Base-by-base conservation (phyloP, 2,329 filamentous ascomycete genomes). In the Ceratocystiopsis brevicomis region DNA sequence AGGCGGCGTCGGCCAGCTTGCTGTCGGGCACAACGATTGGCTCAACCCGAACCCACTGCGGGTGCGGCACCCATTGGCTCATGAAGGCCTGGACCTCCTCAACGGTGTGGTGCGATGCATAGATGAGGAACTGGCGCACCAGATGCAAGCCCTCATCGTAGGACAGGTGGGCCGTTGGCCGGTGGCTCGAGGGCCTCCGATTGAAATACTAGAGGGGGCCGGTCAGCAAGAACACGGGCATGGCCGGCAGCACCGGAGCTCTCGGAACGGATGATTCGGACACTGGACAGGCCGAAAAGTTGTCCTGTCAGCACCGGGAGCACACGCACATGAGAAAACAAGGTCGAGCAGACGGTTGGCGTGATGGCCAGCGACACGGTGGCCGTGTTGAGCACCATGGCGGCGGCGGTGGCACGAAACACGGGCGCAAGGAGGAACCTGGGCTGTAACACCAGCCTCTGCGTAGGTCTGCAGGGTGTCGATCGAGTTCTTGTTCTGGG, bases 31-130 rank as follows among this genome's bases (percentile, higher is more conserved):
- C 77, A 11, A 63, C 63, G 35, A 80, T 67, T 41, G 77, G 69
- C 43, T 92, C 77, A 5, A 81, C 76, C 52, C 80, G 82, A 45
- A 95, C 78, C 87, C 87, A 96, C 52, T 76, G 73, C 1, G 90
- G 87, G 45, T 80, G 76, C 0, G 88, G 90, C 3, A 96, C 87
- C 77, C 83, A 86, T 66, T 95, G 88, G 14, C 75, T 67, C 0
- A 88, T 95, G 58, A 96, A 96, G 4, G 78, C 76, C 56, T 98
- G 90, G 30, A 96, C 62, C 49, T 96, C 86, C 60, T 98, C 90
- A 53, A 98, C 80, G 0, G 84, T 86, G 58, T 95, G 84, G 49
- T 84, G 78, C 1, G 88, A 86, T 4, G 86, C 80, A 59, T 86
- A 90, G 37, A 73, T 61, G 34, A 98, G 71, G 59, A 98, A 96